Percentiles rank a stretch among this genome's conserved stretches.
phyloP scores from a whole-genome alignment of 2,329 filamentous ascomycete species.

The Akanthomyces uredinophilus region DNA sequence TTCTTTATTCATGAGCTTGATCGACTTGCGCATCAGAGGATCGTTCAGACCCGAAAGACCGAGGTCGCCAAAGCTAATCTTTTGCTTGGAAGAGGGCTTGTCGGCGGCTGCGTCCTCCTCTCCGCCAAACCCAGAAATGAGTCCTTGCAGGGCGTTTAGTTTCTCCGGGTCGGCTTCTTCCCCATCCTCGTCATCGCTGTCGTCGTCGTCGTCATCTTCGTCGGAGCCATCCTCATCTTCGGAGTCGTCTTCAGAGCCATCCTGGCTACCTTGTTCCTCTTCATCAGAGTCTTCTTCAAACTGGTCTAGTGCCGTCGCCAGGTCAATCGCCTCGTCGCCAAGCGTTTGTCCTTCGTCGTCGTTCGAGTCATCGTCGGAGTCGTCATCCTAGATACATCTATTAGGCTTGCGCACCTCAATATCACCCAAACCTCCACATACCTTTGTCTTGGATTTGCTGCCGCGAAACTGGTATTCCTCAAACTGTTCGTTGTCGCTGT shows the following conservation, averaged over 20 bases:
- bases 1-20: constrained; percentile 68
- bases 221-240: constrained; percentile 30
- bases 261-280: constrained; percentile 40
- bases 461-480: constrained; percentile 62
- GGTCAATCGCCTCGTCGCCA: constrained; percentile 54
- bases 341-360: constrained; percentile 54
- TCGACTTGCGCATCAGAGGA: constrained; percentile 68
- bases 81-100: constrained; percentile 49
- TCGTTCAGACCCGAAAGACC: constrained; percentile 67
- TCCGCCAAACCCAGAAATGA: constrained; percentile 65
- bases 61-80: constrained; percentile 72
- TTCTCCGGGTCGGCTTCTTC: constrained; percentile 51
- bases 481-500: constrained; percentile 82
- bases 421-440: not conserved
- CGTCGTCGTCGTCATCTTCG: constrained; percentile 44
- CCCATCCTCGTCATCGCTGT: constrained; percentile 45
- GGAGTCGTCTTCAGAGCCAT: constrained; percentile 38
- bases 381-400: constrained; percentile 39
- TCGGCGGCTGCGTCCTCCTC: constrained; percentile 45
- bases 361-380: constrained; percentile 51
- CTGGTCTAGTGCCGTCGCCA: constrained; percentile 53
- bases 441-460: constrained; percentile 29
- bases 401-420: not conserved
- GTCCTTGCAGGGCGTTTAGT: constrained; percentile 59
- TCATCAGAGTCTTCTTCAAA: constrained; percentile 46